phyloP scores from a whole-genome alignment of 2,329 filamentous ascomycete genomes.

The Helminthosporium solani region DNA sequence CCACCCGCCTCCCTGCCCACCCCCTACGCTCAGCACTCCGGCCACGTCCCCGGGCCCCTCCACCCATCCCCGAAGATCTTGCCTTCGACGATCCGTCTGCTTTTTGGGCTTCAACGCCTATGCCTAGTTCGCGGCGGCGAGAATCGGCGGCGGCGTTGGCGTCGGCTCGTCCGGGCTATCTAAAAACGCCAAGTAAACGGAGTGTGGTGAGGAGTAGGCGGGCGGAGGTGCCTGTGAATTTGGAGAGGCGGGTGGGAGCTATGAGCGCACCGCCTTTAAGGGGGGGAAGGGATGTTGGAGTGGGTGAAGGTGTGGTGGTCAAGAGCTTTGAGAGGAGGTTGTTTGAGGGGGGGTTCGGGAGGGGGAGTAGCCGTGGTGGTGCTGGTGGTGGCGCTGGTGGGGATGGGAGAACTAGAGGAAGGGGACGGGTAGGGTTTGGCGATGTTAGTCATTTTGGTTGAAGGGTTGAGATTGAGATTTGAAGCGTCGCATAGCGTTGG shows the following conservation, averaged over 20 bases:
- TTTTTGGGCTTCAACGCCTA: constrained; percentile 33
- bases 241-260: constrained; percentile 13
- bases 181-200: constrained; percentile 50
- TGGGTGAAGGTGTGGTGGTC: constrained; percentile 15
- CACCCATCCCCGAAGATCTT: constrained; percentile 23
- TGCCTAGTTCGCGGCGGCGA: constrained; percentile 14
- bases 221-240: constrained; percentile 24
- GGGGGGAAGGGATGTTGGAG: constrained; percentile 1
- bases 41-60: constrained; percentile 11
- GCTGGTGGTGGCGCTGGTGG: constrained; percentile 4
- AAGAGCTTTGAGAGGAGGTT: constrained; percentile 38
- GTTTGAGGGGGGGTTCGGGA: constrained; percentile 31
- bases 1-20: constrained; percentile 8
- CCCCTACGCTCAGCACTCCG: neutral
- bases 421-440: constrained; percentile 21
- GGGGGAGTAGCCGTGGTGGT: neutral
- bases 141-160: no score
- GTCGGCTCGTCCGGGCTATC: constrained; percentile 41
- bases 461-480: neutral
- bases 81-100: constrained; percentile 15
- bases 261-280: constrained; percentile 34
- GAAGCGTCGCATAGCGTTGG: neutral
- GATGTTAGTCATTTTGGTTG: constrained; percentile 23
- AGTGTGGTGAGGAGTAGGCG: constrained; percentile 37
- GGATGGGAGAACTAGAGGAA: constrained; percentile 9